Percentiles rank a stretch among this genome's conserved stretches.
phyloP scores from a whole-genome alignment of 2,329 filamentous ascomycete genomes.

The Beauveria brongniartii region DNA sequence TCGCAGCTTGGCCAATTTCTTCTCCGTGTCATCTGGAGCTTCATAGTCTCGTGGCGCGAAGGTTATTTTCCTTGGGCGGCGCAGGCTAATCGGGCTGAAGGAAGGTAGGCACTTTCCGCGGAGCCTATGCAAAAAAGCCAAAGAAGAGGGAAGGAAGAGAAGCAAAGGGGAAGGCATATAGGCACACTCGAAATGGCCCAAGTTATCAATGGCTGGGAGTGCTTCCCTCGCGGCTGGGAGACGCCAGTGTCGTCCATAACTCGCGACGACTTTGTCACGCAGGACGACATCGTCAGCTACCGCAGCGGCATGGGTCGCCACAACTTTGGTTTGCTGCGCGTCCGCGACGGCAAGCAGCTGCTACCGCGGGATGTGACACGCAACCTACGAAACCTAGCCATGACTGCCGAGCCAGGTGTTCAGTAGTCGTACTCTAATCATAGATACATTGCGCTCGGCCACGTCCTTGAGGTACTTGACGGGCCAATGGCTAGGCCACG shows the following conservation, averaged over 20 bases:
- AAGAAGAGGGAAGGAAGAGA: too few species aligned
- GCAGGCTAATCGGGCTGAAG: too few species aligned
- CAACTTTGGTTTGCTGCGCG: not conserved
- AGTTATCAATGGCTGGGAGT: too few species aligned
- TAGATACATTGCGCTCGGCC: slow-evolving; percentile 37
- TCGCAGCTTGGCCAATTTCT: slow-evolving; percentile 70
- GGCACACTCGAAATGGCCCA: too few species aligned
- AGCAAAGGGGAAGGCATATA: too few species aligned
- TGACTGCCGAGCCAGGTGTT: slow-evolving; percentile 35
- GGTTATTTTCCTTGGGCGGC: too few species aligned
- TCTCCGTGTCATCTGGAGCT: slow-evolving; percentile 53
- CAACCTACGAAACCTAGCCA: slow-evolving; percentile 36
- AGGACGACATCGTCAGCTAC: slow-evolving; percentile 2
- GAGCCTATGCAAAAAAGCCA: too few species aligned
- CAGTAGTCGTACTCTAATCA: slow-evolving; percentile 42
- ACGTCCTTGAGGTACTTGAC: slow-evolving; percentile 39
- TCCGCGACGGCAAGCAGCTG: slow-evolving; percentile 8
- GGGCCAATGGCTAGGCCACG: slow-evolving; percentile 28
- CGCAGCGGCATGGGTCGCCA: slow-evolving; percentile 7
- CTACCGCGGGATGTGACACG: slow-evolving; percentile 30
- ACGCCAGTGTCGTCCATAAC: slow-evolving; percentile 8
- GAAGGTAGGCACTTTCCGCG: too few species aligned
- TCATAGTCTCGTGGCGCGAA: too few species aligned
- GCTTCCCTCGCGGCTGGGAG: not conserved
- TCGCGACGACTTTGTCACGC: slow-evolving; percentile 9